Base-by-base conservation (phyloP, 192 early-diverging fungal genomes). In the Linderina pennispora region DNA sequence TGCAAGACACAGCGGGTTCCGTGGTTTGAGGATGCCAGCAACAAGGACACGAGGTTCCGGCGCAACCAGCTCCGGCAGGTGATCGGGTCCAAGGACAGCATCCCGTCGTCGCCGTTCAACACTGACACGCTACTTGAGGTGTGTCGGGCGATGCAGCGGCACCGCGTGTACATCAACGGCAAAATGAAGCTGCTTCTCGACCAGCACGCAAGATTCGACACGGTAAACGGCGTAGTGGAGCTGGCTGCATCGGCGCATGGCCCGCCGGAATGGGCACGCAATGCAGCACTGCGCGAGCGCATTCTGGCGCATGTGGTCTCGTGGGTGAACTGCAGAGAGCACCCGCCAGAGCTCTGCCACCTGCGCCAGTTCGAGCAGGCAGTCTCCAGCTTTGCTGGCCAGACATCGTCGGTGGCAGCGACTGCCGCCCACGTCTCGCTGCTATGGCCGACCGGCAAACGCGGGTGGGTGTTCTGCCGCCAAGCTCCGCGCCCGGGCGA, bases 11-110 rank as follows among this genome's bases (percentile, higher is more conserved):
- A 41, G 15, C 28, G 40, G 7, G 62, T 74, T 15, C 43, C 32
- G 18, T 74, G 70, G 70, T 40, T 53, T 18, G 70, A 74, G 35
- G 70, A 74, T 28, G 37, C 45, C n/a, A 66, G 63, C 43, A 74
- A 74, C 40, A 26, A 16, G 21, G 62, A 65, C 25, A 42, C 38
- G 11, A 43, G 58, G 36, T 53, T 73, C 36, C 39, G 40, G 23
- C 52, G 69, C 18, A 73, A 73, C 37, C 20, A 15, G 18, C 45
- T 73, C 33, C 62, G 69, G n/a, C 47, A 55, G 38, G 34, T 48
- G 3, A 65, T 73, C 17, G 8, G 15, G 20, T 31, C 36, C 1
- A 56, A 44, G 4, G 40, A 23, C n/a, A 20, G 14, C 4, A 15
- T 41, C 9, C 23, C 38, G 28, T 21, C 32, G 15, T 61, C 58